These are phyloP conservation scores for Paradendryphiella salina DNA, from an alignment of 2,329 filamentous ascomycete species.

Conservation along the genomic window DNA sequence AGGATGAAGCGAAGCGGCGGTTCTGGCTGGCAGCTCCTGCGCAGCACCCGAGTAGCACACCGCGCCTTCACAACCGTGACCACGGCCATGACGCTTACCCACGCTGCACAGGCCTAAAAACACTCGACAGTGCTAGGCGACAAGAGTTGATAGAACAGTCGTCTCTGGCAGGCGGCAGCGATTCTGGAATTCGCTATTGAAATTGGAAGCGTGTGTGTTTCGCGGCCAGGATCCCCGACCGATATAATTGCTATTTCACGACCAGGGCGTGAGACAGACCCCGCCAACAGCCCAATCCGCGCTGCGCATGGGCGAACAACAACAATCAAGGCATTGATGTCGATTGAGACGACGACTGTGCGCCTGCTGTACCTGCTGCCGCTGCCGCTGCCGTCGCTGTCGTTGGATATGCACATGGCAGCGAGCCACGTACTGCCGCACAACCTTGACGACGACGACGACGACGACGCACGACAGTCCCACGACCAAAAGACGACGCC, in stretches of 20 bases:
- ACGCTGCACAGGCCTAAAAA: conserved; percentile 19
- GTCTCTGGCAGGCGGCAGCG: conserved; percentile 10
- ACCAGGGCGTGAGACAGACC: conserved; percentile 27
- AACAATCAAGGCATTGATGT: conserved; percentile 17
- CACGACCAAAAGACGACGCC: neutral
- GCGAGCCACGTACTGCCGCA: conserved; percentile 21
- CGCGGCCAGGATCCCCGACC: conserved; percentile 33
- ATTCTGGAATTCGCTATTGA: conserved; percentile 19
- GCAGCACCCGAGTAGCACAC: conserved; percentile 6
- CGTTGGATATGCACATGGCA: conserved; percentile 29
- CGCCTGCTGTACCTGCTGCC: neutral
- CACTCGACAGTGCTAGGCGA: conserved; percentile 7
- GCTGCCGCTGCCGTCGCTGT: neutral
- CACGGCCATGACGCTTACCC: conserved; percentile 13
- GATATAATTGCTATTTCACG: conserved; percentile 27
- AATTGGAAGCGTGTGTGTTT: conserved; percentile 19
- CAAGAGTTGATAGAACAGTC: conserved; percentile 3
- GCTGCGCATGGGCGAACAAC: conserved; percentile 28
- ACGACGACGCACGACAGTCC: conserved; percentile 1
- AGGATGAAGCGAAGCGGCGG: neutral
- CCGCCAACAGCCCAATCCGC: conserved; percentile 23
- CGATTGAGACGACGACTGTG: conserved; percentile 11
- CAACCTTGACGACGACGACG: conserved; percentile 11
- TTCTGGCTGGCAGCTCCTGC: conserved; percentile 14
- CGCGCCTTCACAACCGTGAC: conserved; percentile 12